Evolutionary conservation across 1,284 basidiomycete genomes (phyloP).

Genomic region (Ceratobasidium sp.): DNA sequence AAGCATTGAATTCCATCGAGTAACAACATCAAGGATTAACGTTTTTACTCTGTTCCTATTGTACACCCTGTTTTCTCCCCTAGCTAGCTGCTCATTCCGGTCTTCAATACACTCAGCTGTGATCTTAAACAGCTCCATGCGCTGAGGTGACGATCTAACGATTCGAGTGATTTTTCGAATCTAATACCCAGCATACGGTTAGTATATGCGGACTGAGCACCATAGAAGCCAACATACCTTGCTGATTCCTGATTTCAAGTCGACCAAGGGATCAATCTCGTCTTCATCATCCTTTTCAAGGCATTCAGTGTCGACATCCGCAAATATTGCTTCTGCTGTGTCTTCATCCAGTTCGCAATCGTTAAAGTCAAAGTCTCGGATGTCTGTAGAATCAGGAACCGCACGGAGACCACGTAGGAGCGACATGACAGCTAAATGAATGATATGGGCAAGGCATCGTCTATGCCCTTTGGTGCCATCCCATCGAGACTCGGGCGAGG

Average conservation of each 20-base stretch:
- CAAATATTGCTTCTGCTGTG: neutral
- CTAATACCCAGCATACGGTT: neutral
- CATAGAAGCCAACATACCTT: conserved; percentile 2
- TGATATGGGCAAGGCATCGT: conserved; percentile 25
- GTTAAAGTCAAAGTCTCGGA: neutral
- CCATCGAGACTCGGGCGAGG: neutral
- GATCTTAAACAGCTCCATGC: neutral
- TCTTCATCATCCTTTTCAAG: neutral
- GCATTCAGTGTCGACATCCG: neutral
- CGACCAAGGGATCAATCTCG: neutral
- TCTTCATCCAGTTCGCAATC: neutral
- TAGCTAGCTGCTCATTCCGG: neutral
- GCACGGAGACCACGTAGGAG: neutral
- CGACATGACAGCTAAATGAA: conserved; percentile 29
- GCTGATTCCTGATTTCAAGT: neutral
- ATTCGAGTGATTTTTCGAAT: conserved; percentile 26
- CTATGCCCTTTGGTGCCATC: conserved; percentile 9
- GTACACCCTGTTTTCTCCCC: neutral
- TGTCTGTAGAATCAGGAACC: neutral
- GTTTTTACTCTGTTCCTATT: neutral
- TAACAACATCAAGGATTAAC: conserved; percentile 21
- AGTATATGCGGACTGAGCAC: neutral
- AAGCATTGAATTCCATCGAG: conserved; percentile 29
- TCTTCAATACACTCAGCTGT: conserved; percentile 1
- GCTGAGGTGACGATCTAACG: conserved; percentile 17